Evolutionary conservation across 495 filamentous ascomycete genomes (phyloP), one percentile per base, ranked within the genome.

Genomic region (Stereocaulon alpinum): DNA sequence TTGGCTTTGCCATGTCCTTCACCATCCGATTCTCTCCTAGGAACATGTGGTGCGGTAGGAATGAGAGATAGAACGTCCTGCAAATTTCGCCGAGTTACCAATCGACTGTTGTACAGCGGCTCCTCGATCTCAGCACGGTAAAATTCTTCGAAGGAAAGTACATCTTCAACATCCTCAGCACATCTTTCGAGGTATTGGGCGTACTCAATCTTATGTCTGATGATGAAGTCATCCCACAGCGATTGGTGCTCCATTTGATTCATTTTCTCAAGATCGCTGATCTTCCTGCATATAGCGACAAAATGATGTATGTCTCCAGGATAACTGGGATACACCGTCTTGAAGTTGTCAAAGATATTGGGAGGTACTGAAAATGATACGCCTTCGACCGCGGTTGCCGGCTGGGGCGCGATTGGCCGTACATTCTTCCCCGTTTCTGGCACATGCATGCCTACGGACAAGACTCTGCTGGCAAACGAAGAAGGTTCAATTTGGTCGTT

Each of bases 171-270:
- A n/a, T 63, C 56, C 24, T 68, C 64, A n/a, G 55, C 45, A 50
- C 65, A 66, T 27, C 69, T 49, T 48, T 69, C 60, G 3, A 74
- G 34, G 53, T 79, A 70, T 30, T 49, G 55, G 4, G 68, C 66
- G 40, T 77, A 80, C 9, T 71, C 67, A n/a, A 68, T 57, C 34
- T 73, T 64, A 60, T 79, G 67, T 60, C 70, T 68, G 30, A 77
- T 76, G 55, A 89, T 74, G 63, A 86, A 86, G 58, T 90, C 86
- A 66, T 90, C 86, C 69, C 82, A 89, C 0, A 86, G 60, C 42
- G 73, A 80, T 24, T 74, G 75, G 40, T 75, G 71, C 24, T 74
- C 59, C 29, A 84, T 57, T 18, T 69, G 41, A 7, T 69, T 75
- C 12, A 66, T 58, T 24, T 69, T 64, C 15, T 73, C 66, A 20